A percentile compares a stretch with the other conserved stretches of the same genome.
These are phyloP conservation scores for Dysphania ambrosioides DNA, from an alignment of 148 eudicot genomes.

Conservation along the genomic window DNA sequence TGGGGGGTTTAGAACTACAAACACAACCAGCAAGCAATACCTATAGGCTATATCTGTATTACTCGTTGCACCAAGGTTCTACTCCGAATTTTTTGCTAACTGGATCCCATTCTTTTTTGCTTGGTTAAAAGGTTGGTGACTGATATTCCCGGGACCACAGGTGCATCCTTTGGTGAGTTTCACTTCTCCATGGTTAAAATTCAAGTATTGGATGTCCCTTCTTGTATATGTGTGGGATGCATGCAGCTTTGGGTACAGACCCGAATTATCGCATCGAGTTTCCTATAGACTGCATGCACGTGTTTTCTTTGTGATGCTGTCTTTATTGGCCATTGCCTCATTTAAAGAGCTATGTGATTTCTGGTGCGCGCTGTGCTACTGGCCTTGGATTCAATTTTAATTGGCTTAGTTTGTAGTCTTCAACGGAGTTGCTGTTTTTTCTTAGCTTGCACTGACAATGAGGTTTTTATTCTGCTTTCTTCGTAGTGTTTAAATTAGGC, in stretches of 20 bases:
- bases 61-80: neutral
- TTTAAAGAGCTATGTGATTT: neutral
- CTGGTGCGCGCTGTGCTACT: neutral
- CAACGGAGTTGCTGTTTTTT: too few species aligned
- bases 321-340: neutral
- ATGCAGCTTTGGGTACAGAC: too few species aligned
- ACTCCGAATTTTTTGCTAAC: neutral
- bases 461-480: neutral
- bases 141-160: conserved; percentile 69
- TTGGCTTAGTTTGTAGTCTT: too few species aligned
- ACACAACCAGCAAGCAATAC: too few species aligned
- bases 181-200: neutral
- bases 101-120: conserved; percentile 8
- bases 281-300: neutral
- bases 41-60: too few species aligned
- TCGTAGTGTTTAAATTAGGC: neutral
- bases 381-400: too few species aligned
- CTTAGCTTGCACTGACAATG: neutral
- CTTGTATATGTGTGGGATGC: too few species aligned
- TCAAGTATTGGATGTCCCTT: neutral
- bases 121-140: conserved; percentile 30
- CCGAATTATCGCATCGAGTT: neutral
- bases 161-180: conserved; percentile 49
- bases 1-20: too few species aligned
- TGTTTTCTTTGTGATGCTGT: neutral